Evolutionary conservation across 139 green algal species (phyloP), one percentile per base, ranked within the genome.

Genomic region (Nannochloris sp.): DNA sequence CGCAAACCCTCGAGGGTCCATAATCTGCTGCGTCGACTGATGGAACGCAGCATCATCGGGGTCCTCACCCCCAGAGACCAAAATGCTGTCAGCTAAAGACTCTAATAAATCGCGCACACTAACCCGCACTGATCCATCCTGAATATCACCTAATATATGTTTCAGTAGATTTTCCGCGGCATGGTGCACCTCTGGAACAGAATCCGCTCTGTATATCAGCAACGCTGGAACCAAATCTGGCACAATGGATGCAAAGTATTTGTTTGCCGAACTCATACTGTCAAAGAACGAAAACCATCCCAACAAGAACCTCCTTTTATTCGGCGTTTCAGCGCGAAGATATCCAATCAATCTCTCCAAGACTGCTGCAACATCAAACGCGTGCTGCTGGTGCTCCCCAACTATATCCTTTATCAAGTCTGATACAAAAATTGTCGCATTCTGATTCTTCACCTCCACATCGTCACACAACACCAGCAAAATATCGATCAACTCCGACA

Each of bases 361-460:
- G 69, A 98, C 96, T 24, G 70, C 67, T 16, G 75, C 82, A 1
- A 97, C 68, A 61, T 85, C 74, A 61, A 91, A 91, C 15, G 67
- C 62, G 9, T 67, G 73, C 69, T 57, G 69, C 18, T 80, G 76
- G 0, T 75, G 76, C 12, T 83, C 75, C 5, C 18, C 46, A 48
- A 88, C 84, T 63, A 87, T 48, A 58, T 44, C 86, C 78, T 98
- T 98, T 64, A 98, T 74, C 6, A 98, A 79, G 23, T 88, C 81
- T 76, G 97, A 90, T 44, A 98, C 78, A 62, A 97, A 89, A 54
- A 88, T 74, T 15, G 91, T 84, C 7, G 92, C 92, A 51, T 91
- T 91, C 63, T 96, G 90, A 44, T 98, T 91, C 62, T 88, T 90
- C 11, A 72, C 24, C 54, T 94, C 85, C 7, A 69, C 19, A 72